Base-by-base conservation (phyloP, 495 filamentous ascomycete genomes). In the Halenospora varia region DNA sequence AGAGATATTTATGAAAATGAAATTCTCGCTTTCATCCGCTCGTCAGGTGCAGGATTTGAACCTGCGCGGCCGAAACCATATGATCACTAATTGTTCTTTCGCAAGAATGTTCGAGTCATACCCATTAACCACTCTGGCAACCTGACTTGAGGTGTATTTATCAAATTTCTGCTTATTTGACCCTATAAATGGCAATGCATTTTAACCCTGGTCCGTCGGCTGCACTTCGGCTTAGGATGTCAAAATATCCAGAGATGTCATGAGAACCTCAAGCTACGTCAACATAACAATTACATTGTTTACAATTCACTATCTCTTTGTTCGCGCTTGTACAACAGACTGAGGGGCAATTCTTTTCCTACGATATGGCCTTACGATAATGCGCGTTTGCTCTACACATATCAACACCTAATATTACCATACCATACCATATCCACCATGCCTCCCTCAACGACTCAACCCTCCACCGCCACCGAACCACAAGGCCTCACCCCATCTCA, bases 61-160 rank as follows among this genome's bases (percentile, higher is more conserved):
- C 72, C 68, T 72, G 66, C 67, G 75, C 75, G 70, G 64, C 75
- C 75, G 75, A 77, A 75, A 70, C 65, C 71, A 77, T 77, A 71
- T 71, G 75, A 74, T 77, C 65, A 63, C 69, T 64, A 65, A 25
- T 55, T 54, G 20, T 50, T 25, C 22, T 17, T 35, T 44, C 48
- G 19, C 13, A 48, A 53, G 48, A 48, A 41, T 46, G 52, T 75
- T 76, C 75, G 72, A 77, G 73, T 72, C 75, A 70, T 69, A 76
- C 72, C 68, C 73, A 73, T 76, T 75, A 77, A 75, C 75, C 72
- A 76, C 73, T 77, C 75, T 73, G 73, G 68, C 73, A 77, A 66
- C 58, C 62, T 66, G 70, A 67, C 70, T 59, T 25, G 25, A 39
- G 13, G 3, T 15, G 24, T 26, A 46, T 51, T 47, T 55, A 0